phyloP scores from a whole-genome alignment of 305 asterid genomes.

The Fraxinus albicans region DNA sequence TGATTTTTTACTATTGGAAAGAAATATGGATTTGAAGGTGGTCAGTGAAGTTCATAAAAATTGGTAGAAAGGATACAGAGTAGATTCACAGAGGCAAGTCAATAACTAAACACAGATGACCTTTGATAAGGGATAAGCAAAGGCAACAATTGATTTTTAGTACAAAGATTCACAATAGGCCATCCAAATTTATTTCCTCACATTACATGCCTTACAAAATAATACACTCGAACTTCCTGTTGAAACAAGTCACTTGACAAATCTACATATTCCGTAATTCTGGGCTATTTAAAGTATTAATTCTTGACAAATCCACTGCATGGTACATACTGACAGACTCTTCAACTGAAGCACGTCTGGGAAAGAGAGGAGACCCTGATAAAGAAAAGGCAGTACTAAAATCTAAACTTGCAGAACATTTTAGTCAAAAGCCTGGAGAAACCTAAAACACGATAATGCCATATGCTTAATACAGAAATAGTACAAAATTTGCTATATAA shows the following conservation, averaged over 20 bases:
- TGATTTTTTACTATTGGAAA: background rate
- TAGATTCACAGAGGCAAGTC: background rate
- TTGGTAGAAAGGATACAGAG: background rate
- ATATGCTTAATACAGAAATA: background rate
- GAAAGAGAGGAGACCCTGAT: background rate
- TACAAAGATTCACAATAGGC: background rate
- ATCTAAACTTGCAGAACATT: background rate
- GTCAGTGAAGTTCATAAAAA: background rate
- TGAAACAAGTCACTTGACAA: background rate
- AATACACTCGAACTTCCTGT: background rate
- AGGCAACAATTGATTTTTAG: background rate
- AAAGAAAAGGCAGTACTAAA: background rate
- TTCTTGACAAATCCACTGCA: background rate
- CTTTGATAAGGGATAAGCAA: background rate
- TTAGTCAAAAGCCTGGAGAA: background rate
- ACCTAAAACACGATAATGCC: background rate
- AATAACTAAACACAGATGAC: conserved; percentile 28
- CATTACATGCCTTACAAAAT: background rate
- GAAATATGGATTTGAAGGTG: background rate
- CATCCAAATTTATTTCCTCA: background rate
- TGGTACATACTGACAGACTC: background rate
- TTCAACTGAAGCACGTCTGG: background rate
- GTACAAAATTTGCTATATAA: background rate
- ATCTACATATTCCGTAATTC: background rate
- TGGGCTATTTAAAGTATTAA: conserved; percentile 24